A percentile compares a stretch with the other conserved stretches of the same genome.
phyloP scores from a whole-genome alignment of 78 protist genomes.

The Pigoraptor vietnamica region DNA sequence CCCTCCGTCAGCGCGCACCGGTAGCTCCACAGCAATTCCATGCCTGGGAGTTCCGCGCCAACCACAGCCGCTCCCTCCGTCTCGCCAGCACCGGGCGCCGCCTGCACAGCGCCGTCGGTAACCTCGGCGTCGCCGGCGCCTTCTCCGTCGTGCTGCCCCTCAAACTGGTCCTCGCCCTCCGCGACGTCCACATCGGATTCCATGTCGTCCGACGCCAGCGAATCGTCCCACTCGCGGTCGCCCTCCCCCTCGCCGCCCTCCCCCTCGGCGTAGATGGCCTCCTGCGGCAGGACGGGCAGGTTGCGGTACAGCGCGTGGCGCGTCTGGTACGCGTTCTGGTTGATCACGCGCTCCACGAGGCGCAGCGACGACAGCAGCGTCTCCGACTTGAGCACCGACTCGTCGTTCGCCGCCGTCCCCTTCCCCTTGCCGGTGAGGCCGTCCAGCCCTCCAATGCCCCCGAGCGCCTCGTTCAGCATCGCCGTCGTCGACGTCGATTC shows the following conservation, averaged over 20 bases:
- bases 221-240: background rate
- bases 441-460: background rate
- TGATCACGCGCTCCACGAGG: background rate
- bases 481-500: background rate
- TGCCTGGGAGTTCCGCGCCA: background rate
- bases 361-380: background rate
- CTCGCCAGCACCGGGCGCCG: background rate
- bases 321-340: background rate
- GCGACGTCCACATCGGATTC: background rate
- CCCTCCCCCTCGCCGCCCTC: background rate
- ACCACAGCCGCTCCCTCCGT: background rate
- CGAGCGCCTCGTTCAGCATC: background rate
- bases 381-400: background rate
- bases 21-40: slow-evolving; percentile 9
- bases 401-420: background rate
- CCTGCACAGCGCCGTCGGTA: background rate
- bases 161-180: background rate
- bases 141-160: background rate
- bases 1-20: slow-evolving; percentile 9
- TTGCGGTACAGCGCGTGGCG: background rate
- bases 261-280: background rate
- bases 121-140: background rate
- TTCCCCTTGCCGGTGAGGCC: background rate
- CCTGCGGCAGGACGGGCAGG: background rate
- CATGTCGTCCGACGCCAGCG: background rate